Base-by-base conservation (phyloP, 2,329 filamentous ascomycete genomes). In the Plenodomus tracheiphilus region DNA sequence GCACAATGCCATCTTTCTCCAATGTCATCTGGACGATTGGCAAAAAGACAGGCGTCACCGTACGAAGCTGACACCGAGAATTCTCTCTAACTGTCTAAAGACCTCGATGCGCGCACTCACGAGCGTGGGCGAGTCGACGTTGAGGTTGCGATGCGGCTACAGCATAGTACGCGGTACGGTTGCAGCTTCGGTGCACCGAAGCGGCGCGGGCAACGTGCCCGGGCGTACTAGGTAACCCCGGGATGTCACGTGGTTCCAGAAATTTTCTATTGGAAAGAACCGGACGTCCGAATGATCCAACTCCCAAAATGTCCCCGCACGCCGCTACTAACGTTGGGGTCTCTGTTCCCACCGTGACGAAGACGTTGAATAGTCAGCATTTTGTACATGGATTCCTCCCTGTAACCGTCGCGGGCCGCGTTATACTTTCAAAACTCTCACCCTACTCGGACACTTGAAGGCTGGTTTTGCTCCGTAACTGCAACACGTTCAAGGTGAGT, bases 301-400 rank as follows among this genome's bases (percentile, higher is more conserved):
- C 28, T 32, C 28, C 28, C 28, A 32, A 32, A 32, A 32, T 32
- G 28, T 32, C 28, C 28, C 28, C 45, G 41, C 40, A 57, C 57
- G 56, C 56, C 49, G 39, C 47, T 51, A 46, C 48, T 43, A 43
- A 43, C 39, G 49, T 46, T 49, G 50, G 51, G 58, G 56, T 52
- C 45, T 45, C 41, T 41, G 45, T 42, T 43, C 48, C 53, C 53
- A 42, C 19, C 42, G 54, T 32, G 36, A 41, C 49, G 41, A 45
- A 52, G 32, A 39, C 40, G 44, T 41, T 51, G 25, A 44, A 28
- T 17, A 35, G 13, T 15, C 13, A 15, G 8, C 9, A 32, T 8
- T 32, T 15, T 35, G 42, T 49, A 37, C 39, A 51, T 53, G 54
- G 53, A 47, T 30, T 25, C 30, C 49, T 46, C 18, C 39, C 37